phyloP scores from a whole-genome alignment of 257 asterid genomes.

The Striga asiatica region DNA sequence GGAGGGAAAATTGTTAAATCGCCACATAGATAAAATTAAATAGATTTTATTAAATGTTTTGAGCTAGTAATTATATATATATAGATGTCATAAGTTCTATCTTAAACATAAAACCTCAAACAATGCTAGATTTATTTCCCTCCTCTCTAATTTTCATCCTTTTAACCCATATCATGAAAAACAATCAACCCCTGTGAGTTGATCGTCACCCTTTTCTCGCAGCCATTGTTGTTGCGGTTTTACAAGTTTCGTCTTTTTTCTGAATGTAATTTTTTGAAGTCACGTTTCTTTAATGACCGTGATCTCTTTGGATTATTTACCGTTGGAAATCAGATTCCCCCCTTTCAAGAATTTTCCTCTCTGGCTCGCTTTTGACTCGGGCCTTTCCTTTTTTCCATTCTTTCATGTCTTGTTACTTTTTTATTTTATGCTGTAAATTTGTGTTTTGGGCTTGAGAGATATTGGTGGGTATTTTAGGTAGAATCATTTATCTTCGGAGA shows the following conservation, averaged over 20 bases:
- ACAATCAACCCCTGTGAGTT: too few species aligned
- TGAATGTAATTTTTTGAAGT: slow-evolving; percentile 3
- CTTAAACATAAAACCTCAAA: not conserved
- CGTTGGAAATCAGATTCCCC: slow-evolving; percentile 9
- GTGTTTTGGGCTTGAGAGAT: not conserved
- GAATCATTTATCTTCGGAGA: not conserved
- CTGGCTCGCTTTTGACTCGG: slow-evolving; percentile 6
- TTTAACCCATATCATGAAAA: too few species aligned
- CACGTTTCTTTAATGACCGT: not conserved
- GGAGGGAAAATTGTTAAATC: too few species aligned
- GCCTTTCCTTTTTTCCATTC: not conserved
- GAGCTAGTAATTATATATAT: too few species aligned
- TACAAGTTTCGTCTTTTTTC: slow-evolving; percentile 1
- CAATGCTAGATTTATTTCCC: slow-evolving; percentile 8
- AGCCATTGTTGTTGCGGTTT: not conserved
- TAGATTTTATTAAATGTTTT: too few species aligned
- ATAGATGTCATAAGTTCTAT: not conserved
- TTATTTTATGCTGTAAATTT: not conserved
- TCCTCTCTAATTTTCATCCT: slow-evolving; percentile 17
- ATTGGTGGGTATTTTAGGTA: not conserved
- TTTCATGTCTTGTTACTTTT: not conserved
- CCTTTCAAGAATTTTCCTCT: not conserved
- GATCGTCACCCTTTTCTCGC: not conserved
- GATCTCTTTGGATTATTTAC: slow-evolving; percentile 10
- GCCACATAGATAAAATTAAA: too few species aligned